Evolutionary conservation across 2,329 filamentous ascomycete genomes (phyloP).

Genomic region (Pseudogymnoascus sp.): DNA sequence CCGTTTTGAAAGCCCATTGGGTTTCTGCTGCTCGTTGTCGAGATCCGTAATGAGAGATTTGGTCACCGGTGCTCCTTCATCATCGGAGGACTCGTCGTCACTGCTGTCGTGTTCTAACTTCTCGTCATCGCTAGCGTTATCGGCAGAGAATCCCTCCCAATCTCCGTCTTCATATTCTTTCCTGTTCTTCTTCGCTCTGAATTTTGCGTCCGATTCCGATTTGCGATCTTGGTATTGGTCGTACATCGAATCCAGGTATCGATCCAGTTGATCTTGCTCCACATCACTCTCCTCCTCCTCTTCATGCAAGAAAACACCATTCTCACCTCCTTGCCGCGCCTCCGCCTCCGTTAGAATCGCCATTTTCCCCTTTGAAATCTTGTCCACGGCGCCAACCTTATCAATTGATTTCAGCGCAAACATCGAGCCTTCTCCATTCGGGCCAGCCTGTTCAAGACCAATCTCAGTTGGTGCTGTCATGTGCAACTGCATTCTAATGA

Average conservation of each 20-base stretch:
- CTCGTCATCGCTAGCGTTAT: slow-evolving; percentile 49
- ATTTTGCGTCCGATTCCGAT: slow-evolving; percentile 74
- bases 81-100: slow-evolving; percentile 52
- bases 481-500: slow-evolving; percentile 92
- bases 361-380: slow-evolving; percentile 73
- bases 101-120: slow-evolving; percentile 53
- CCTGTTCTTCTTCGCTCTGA: slow-evolving; percentile 79
- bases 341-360: slow-evolving; percentile 50
- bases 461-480: slow-evolving; percentile 97
- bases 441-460: slow-evolving; percentile 77
- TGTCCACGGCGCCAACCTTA: slow-evolving; percentile 59
- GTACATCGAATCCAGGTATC: slow-evolving; percentile 81
- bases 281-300: slow-evolving; percentile 61
- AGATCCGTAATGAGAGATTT: slow-evolving; percentile 54
- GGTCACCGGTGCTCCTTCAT: slow-evolving; percentile 37
- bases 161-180: slow-evolving; percentile 76
- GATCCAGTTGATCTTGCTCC: slow-evolving; percentile 73
- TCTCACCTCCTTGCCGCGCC: slow-evolving; percentile 50
- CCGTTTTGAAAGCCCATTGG: slow-evolving; percentile 65
- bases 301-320: slow-evolving; percentile 43
- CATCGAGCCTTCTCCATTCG: slow-evolving; percentile 70
- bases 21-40: slow-evolving; percentile 40
- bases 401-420: slow-evolving; percentile 80
- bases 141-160: slow-evolving; percentile 80
- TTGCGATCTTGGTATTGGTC: slow-evolving; percentile 73